A percentile compares a stretch with the other conserved stretches of the same genome.
phyloP scores from a whole-genome alignment of 805 yeast genomes.

The Clavispora asparagi region DNA sequence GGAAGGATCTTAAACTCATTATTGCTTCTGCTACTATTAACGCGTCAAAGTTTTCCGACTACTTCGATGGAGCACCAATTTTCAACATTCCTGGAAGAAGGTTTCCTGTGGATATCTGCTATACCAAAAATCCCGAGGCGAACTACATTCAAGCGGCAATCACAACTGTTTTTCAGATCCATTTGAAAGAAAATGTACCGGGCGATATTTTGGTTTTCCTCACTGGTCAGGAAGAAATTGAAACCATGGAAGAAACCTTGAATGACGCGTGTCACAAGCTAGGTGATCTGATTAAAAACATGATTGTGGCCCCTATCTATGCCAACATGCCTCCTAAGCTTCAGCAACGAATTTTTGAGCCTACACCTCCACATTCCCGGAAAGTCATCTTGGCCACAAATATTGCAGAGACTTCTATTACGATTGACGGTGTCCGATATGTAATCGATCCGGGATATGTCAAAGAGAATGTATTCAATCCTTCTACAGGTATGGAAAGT shows the following conservation, averaged over 20 bases:
- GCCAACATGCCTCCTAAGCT: conserved; percentile 85
- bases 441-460: conserved; percentile 45
- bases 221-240: conserved; percentile 97
- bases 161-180: conserved; percentile 83
- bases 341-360: conserved; percentile 78
- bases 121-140: conserved; percentile 82
- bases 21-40: conserved; percentile 95
- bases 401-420: conserved; percentile 57
- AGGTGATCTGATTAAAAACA: conserved; percentile 53
- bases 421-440: conserved; percentile 38
- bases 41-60: conserved; percentile 78
- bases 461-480: conserved; percentile 39
- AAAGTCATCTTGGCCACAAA: conserved; percentile 94
- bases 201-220: conserved; percentile 89
- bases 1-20: conserved; percentile 69
- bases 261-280: conserved; percentile 59
- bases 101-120: conserved; percentile 84
- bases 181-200: conserved; percentile 53
- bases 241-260: conserved; percentile 66
- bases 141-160: conserved; percentile 88
- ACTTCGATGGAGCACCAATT: conserved; percentile 80
- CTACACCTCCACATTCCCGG: conserved; percentile 72
- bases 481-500: conserved; percentile 41
- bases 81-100: conserved; percentile 88
- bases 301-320: conserved; percentile 81